Evolutionary conservation across 495 filamentous ascomycete genomes (phyloP), one percentile per base, ranked within the genome.

Genomic region (Xylaria castorea): DNA sequence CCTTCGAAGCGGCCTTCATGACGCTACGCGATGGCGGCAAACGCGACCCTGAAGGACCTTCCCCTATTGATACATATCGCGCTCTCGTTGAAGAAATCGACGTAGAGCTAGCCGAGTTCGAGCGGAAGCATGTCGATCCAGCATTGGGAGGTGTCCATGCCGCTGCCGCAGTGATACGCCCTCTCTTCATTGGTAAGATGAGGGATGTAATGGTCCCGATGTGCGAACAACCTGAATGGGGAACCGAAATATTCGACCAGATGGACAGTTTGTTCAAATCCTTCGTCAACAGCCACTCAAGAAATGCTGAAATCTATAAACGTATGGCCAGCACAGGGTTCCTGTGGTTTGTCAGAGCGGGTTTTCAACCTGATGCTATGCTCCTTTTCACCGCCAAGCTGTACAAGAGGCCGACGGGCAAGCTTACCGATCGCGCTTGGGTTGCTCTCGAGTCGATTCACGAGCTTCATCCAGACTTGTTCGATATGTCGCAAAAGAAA

Each of bases 71-170:
- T 0, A 80, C 84, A 27, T 90, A 87, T 64, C 86, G 89, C 61
- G 78, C 78, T 36, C 79, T 79, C 8, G 79, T 87, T 32, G 82
- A 84, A 42, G 79, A 76, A 9, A 72, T 89, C 8, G 82, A 82
- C 38, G 64, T 70, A 38, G 75, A 79, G 16, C 76, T 88, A 38
- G 32, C 83, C 57, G 74, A 81, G 1, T 85, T 87, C 38, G 87
- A 87, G 51, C 75, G 90, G 25, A 81, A 75, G 2, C 84, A 86
- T 62, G 90, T 88, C 73, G 89, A 92, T 76, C 78, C 82, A 1
- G 81, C 83, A 0, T 87, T 89, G 5, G 82, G 83, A 2, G 86
- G 86, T 0, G 79, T 91, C 6, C 91, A 92, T 74, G 78, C 84
- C 42, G 81, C 89, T 55, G 82, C 84, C 0, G 75, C 80, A 7